Base-by-base conservation (phyloP, 176 grass and related monocot genomes). In the Melocanna baccifera region DNA sequence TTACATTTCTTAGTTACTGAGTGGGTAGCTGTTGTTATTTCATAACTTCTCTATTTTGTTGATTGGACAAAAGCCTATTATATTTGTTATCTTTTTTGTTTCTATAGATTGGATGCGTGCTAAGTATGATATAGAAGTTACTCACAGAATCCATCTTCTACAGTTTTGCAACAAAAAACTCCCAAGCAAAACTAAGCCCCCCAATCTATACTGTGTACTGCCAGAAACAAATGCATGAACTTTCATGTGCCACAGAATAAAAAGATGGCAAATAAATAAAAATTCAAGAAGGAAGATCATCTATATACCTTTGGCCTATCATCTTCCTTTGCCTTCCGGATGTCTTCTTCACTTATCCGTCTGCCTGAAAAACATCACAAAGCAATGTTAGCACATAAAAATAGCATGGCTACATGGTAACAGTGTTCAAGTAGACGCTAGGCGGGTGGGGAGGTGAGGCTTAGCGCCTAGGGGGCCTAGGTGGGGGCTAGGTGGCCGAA, bases 311-410 rank as follows among this genome's bases (percentile, higher is more conserved):
- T 98, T 46, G 93, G 96, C 45, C 95, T 95, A 73, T 90, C 79
- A 28, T 92, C 70, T 89, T 87, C 89, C 68, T 95, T 89, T 87
- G 91, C 56, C 84, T 90, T 95, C 50, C 68, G 45, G 56, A 98
- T 88, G 37, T 98, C 96, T 57, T 98, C 93, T 85, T 90, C 92
- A 69, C 80, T 95, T 77, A 98, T 90, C 25, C 79, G 71, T 77
- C 82, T 93, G 74, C 96, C 96, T 95, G 57, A 7, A 90, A 80
- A 85, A 42, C 25, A 36, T 80, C 22, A 89, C 15, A 67, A 88
- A 84, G 53, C 28, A 82, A 81, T 73, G 29, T 90, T 83, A 84
- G 8, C 53, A 66, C 34, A 73, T 2, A 46, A 58, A 84, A 57
- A 0, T 75, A 29, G 29, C 50, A 76, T 28, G 32, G 15, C 10